Conservation (phyloP, 2,329 filamentous ascomycete species). For the Pyrenophora teres region DNA sequence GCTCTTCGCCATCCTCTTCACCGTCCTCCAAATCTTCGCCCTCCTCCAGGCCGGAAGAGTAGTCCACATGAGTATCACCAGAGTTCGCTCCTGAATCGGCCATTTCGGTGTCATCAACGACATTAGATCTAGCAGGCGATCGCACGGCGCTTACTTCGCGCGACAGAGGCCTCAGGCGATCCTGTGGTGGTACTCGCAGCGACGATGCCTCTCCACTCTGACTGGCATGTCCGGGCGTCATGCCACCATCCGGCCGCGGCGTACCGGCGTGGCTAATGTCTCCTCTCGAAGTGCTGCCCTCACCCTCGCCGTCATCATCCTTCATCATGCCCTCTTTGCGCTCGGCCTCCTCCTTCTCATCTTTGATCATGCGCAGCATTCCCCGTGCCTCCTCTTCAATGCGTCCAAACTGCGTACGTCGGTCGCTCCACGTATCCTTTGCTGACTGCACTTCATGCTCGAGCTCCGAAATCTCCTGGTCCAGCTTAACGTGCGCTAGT, state of each 20-base stretch:
- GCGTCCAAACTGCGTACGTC: conserved; percentile 81
- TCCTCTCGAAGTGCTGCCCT: conserved; percentile 45
- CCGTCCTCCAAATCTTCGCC: conserved; percentile 41
- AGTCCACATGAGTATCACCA: conserved; percentile 32
- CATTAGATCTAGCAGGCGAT: conserved; percentile 33
- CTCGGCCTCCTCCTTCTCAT: conserved; percentile 95
- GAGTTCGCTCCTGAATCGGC: conserved; percentile 30
- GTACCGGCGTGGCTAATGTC: conserved; percentile 51
- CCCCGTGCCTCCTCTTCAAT: conserved; percentile 92
- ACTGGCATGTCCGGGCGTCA: conserved; percentile 48
- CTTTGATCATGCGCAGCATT: conserved; percentile 81
- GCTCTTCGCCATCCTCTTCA: conserved; percentile 35
- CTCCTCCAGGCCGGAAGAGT: conserved; percentile 42
- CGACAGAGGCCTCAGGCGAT: conserved; percentile 40
- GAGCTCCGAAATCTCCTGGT: conserved; percentile 85
- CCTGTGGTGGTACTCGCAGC: conserved; percentile 39
- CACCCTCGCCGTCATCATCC: conserved; percentile 48
- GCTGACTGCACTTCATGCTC: conserved; percentile 84
- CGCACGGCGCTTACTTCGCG: conserved; percentile 31
- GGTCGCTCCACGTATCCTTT: conserved; percentile 80
- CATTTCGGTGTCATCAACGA: conserved; percentile 39
- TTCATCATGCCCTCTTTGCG: conserved; percentile 71
- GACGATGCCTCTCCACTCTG: conserved; percentile 37
- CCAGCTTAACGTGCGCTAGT: conserved; percentile 76
- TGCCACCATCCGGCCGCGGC: conserved; percentile 50